These are phyloP conservation scores for Alloteropsis semialata DNA, from an alignment of 176 grass and related monocot species.

Conservation along the genomic window DNA sequence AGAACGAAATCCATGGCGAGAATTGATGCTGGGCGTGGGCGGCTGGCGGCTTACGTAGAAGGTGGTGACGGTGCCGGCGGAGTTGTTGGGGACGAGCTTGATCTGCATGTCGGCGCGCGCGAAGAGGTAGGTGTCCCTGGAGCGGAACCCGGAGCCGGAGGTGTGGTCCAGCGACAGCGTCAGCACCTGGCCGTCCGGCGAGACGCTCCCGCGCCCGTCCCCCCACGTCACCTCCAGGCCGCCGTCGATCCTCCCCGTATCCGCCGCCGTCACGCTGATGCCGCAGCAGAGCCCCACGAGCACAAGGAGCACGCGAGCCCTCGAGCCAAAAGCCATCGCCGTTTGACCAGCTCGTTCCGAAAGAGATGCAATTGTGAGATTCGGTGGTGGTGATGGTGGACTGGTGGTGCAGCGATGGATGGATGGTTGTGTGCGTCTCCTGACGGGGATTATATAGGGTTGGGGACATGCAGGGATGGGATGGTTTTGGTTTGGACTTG, in stretches of 20 bases:
- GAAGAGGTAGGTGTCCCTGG: conserved; percentile 61
- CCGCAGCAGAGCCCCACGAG: conserved; percentile 15
- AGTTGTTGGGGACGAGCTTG: conserved; percentile 73
- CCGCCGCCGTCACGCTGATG: neutral
- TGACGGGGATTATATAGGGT: conserved; percentile 40
- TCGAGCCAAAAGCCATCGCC: neutral
- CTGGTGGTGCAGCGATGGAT: neutral
- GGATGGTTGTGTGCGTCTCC: neutral
- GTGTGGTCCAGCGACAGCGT: conserved; percentile 38
- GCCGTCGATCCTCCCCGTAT: conserved; percentile 24
- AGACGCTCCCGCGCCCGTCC: conserved; percentile 31
- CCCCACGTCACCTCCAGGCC: conserved; percentile 50
- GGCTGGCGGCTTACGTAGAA: conserved; percentile 55
- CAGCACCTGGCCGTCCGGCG: conserved; percentile 30
- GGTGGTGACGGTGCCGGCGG: conserved; percentile 84
- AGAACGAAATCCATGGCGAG: neutral
- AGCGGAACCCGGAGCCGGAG: conserved; percentile 70
- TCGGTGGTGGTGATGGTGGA: too few species aligned
- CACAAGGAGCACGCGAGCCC: neutral
- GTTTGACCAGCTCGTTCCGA: neutral
- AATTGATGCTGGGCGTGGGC: neutral
- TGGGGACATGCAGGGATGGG: neutral
- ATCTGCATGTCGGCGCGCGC: conserved; percentile 66
- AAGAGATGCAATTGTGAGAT: neutral
- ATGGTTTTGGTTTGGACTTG: neutral